Conservation (phyloP, 2,329 filamentous ascomycete genomes). For the Pseudocercospora eumusae region DNA sequence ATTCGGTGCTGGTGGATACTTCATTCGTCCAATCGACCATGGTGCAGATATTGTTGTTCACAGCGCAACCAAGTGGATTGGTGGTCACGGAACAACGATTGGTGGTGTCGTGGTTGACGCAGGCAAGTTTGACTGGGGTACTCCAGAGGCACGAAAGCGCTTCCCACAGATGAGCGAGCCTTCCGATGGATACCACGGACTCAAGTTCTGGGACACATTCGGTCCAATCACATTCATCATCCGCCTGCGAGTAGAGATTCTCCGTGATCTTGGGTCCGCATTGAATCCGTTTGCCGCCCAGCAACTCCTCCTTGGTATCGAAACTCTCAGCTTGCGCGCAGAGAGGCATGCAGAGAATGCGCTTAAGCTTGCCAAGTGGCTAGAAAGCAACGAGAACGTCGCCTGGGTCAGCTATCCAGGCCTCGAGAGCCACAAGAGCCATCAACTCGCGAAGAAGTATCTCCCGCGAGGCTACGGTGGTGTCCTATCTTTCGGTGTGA, state of each 20-base stretch:
- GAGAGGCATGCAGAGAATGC: slow-evolving; percentile 88
- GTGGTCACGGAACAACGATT: slow-evolving; percentile 86
- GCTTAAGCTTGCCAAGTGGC: slow-evolving; percentile 74
- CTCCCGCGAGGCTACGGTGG: slow-evolving; percentile 82
- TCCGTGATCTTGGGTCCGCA: slow-evolving; percentile 79
- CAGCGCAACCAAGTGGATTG: slow-evolving; percentile 96
- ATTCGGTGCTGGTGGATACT: slow-evolving; percentile 91
- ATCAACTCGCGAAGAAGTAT: slow-evolving; percentile 83
- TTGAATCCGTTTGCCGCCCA: slow-evolving; percentile 91
- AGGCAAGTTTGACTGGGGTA: slow-evolving; percentile 93
- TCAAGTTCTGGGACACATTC: slow-evolving; percentile 94
- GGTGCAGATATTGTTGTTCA: slow-evolving; percentile 93
- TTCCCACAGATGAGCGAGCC: slow-evolving; percentile 95
- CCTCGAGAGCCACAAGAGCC: slow-evolving; percentile 75
- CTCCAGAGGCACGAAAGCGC: slow-evolving; percentile 62
- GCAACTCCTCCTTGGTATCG: slow-evolving; percentile 82
- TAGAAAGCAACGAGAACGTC: slow-evolving; percentile 80
- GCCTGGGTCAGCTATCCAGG: slow-evolving; percentile 94
- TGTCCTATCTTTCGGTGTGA: slow-evolving; percentile 90
- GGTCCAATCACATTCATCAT: slow-evolving; percentile 80
- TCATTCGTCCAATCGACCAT: slow-evolving; percentile 80
- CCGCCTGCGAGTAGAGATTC: slow-evolving; percentile 82
- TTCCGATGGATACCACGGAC: slow-evolving; percentile 83
- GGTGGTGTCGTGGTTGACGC: slow-evolving; percentile 83
- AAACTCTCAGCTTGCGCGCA: slow-evolving; percentile 83